Evolutionary conservation across 78 protist species (phyloP).

Genomic region (Capsaspora owczarzaki): DNA sequence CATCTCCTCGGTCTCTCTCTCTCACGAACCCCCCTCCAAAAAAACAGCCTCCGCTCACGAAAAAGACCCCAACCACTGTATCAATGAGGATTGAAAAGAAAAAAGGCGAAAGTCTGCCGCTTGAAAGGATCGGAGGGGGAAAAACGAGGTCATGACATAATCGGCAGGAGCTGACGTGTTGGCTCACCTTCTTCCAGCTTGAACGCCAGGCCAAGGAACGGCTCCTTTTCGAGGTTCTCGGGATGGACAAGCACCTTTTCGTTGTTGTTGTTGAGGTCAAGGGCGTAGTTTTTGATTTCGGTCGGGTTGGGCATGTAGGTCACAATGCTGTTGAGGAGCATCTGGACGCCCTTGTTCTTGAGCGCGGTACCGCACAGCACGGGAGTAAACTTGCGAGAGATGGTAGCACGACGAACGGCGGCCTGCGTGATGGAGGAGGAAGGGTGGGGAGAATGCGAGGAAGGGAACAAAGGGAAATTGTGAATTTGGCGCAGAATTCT

Average conservation of each 20-base stretch:
- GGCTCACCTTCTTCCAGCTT: slow-evolving; percentile 68
- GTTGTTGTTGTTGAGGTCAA: slow-evolving; percentile 8
- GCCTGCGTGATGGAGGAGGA: neutral
- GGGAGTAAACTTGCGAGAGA: slow-evolving; percentile 64
- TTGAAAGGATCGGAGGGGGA: no score
- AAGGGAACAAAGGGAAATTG: no score
- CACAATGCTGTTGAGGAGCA: slow-evolving; percentile 77
- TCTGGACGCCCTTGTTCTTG: slow-evolving; percentile 89
- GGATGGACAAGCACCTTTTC: slow-evolving; percentile 38
- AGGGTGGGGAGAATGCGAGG: neutral
- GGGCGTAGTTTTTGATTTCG: slow-evolving; percentile 33
- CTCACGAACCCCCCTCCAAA: no score
- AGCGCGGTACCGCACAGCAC: slow-evolving; percentile 87
- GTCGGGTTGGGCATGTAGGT: slow-evolving; percentile 79
- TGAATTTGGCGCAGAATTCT: no score
- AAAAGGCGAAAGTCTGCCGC: no score
- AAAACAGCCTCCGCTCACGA: no score
- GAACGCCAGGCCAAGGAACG: slow-evolving; percentile 80
- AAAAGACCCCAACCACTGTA: no score
- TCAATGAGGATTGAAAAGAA: no score
- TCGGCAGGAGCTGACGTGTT: no score
- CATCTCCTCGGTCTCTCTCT: no score
- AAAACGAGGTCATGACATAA: no score
- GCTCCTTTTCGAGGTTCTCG: slow-evolving; percentile 26
- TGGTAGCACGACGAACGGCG: slow-evolving; percentile 56